A percentile compares a stretch with the other conserved stretches of the same genome.
Conservation (phyloP, 2,329 filamentous ascomycete species). For the Colletotrichum ledebouriae region DNA sequence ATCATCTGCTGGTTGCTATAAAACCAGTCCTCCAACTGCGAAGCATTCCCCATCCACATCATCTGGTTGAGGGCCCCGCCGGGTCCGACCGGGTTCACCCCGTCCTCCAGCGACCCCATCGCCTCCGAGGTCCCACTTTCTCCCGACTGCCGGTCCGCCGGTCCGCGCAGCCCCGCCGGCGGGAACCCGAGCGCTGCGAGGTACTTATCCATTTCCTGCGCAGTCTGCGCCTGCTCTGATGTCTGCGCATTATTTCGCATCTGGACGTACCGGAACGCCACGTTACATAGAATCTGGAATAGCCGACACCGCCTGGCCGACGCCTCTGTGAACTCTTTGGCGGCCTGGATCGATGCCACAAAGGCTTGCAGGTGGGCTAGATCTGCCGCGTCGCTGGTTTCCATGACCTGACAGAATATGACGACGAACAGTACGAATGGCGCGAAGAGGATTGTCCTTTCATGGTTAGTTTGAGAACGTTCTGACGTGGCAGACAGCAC, state of each 20-base stretch:
- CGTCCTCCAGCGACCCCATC: conserved; percentile 14
- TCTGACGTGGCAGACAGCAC: conserved; percentile 26
- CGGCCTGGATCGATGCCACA: conserved; percentile 63
- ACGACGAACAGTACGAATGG: conserved; percentile 68
- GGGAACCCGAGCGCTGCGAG: conserved; percentile 65
- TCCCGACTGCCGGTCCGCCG: conserved; percentile 37
- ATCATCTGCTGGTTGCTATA: conserved; percentile 56
- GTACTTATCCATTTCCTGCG: conserved; percentile 62
- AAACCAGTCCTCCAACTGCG: conserved; percentile 55
- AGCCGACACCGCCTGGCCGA: conserved; percentile 68
- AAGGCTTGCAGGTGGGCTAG: conserved; percentile 63
- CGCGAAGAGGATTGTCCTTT: conserved; percentile 61
- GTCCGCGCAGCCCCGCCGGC: conserved; percentile 21
- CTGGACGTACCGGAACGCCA: conserved; percentile 71
- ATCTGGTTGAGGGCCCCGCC: conserved; percentile 45
- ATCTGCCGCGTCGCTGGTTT: conserved; percentile 59
- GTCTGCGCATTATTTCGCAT: conserved; percentile 56
- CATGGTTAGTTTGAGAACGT: not conserved
- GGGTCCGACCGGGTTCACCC: conserved; percentile 31
- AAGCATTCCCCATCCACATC: conserved; percentile 55
- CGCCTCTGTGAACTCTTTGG: conserved; percentile 60
- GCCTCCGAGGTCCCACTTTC: conserved; percentile 15
- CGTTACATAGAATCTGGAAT: conserved; percentile 69
- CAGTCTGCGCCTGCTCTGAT: conserved; percentile 51
- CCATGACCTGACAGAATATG: conserved; percentile 64